Base-by-base conservation (phyloP, 2,329 filamentous ascomycete species). In the Fusarium globosum region DNA sequence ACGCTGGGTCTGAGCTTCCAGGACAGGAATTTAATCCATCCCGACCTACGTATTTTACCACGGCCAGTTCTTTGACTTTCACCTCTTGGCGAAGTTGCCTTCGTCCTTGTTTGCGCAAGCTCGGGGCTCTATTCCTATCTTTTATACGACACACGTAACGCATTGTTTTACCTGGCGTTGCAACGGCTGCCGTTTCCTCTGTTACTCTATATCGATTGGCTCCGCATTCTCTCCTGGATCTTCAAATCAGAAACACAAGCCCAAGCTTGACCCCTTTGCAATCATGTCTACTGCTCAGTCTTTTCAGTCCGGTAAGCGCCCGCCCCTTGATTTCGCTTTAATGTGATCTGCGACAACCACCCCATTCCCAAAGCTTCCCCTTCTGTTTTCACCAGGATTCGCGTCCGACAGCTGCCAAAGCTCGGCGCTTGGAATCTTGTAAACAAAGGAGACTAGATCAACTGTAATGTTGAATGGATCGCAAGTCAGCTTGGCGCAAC, bases 21-120 rank as follows among this genome's bases (percentile, higher is more conserved):
- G 60, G 69, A 67, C 76, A 76, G 76, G 78, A 80, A 79, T 80
- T 80, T 80, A 79, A 79, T 73, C 70, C 72, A 76, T 78, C 72
- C 72, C 61, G 58, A 72, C 69, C 69, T 73, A 74, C 72, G 74
- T 75, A 76, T 68, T 72, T 69, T 62, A 70, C 43, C 52, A 59
- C 68, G 58, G 52, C 64, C 48, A 66, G 73, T 51, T 73, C 58
- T 66, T 68, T 57, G 65, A 68, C 73, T 68, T 68, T 28, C 58
- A 74, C 48, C 62, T 63, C 56, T 61, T 63, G 57, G 60, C 58
- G 42, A 53, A 53, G 60, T 46, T 63, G 53, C 65, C 62, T 38
- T 53, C 57, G 43, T 60, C 43, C 48, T 61, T 53, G 48, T 65
- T 48, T 49, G 48, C 46, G 63, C 51, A 58, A 56, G 68, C 48